Evolutionary conservation across 495 filamentous ascomycete species (phyloP), one percentile per base, ranked within the genome.

Genomic region (Amniculicola lignicola): DNA sequence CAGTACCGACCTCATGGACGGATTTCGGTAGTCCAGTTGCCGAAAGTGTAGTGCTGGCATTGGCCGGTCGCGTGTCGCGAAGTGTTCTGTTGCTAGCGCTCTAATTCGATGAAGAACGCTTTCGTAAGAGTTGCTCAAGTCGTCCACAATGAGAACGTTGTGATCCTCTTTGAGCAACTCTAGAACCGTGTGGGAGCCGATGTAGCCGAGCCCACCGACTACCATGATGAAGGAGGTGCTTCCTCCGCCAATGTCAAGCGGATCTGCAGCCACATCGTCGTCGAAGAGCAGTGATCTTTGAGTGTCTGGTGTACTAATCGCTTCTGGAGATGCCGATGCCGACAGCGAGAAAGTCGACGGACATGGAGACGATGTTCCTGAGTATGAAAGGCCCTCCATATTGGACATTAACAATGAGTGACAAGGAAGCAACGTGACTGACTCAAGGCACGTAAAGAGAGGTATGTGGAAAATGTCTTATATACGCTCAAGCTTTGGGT

Each of bases 161-260:
- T 82, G 79, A 16, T 75, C 75, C 16, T 75, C 77, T 49, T 84
- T 79, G 40, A 86, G 72, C 28, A 86, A 69, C 63, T 86, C 82
- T 33, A 84, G 66, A 39, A 75, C 75, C 4, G 82, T 84, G 68
- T 84, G 82, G 42, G 78, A 82, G 51, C 82, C 82, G 59, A 86
- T 84, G 62, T 84, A 86, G 3, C 82, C 82, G 16, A 83, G 71
- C 7, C 82, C 82, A n/a, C 82, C 82, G 37, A 82, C 80, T 42
- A 85, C 80, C 16, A 84, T 74, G 49, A 83, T 79, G 66, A 67
- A 61, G 7, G 31, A 48, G 15, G 59, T 29, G 25, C 50, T 52
- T 6, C 25, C 33, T 14, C 28, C 49, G 7, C 51, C 53, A 21
- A 62, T 61, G 39, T 67, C 62, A 18, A 67, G 58, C 33, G 64